phyloP scores from a whole-genome alignment of 768 basidiomycete genomes.

The Gymnopilus dilepis region DNA sequence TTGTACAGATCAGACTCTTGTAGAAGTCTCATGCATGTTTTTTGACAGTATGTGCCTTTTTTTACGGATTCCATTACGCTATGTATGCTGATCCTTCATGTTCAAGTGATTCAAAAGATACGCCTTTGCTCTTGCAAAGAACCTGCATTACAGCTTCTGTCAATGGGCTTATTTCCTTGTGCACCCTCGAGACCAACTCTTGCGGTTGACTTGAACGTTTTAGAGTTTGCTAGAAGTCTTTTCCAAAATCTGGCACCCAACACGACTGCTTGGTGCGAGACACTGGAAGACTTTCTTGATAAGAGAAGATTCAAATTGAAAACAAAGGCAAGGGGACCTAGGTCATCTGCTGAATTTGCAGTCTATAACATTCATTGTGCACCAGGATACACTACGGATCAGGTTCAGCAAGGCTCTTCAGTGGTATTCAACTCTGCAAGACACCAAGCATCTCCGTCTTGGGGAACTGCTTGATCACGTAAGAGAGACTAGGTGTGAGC shows the following conservation, averaged over 20 bases:
- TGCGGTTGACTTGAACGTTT: conserved; percentile 35
- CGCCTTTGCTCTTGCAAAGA: conserved; percentile 13
- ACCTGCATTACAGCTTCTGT: conserved; percentile 8
- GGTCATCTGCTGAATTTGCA: not conserved
- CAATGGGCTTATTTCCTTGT: conserved; percentile 12
- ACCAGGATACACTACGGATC: conserved; percentile 26
- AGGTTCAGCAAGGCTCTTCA: conserved; percentile 30
- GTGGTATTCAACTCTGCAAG: conserved; percentile 28
- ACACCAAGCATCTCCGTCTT: conserved; percentile 9
- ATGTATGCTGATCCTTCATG: no score
- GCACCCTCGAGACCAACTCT: conserved; percentile 33
- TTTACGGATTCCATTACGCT: no score
- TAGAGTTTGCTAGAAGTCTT: conserved; percentile 32
- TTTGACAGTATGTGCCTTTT: conserved; percentile 16
- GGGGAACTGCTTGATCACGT: conserved; percentile 6
- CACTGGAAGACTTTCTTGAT: conserved; percentile 28
- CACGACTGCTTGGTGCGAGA: no score
- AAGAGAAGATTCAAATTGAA: conserved; percentile 27
- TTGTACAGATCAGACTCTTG: not conserved
- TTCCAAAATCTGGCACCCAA: conserved; percentile 31
- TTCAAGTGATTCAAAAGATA: conserved; percentile 13
- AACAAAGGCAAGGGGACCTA: conserved; percentile 15
- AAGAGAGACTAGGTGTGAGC: not conserved
- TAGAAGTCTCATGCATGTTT: conserved; percentile 15
- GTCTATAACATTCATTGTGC: not conserved